Base-by-base conservation (phyloP, 495 filamentous ascomycete genomes). In the Penicillium robsamsonii region DNA sequence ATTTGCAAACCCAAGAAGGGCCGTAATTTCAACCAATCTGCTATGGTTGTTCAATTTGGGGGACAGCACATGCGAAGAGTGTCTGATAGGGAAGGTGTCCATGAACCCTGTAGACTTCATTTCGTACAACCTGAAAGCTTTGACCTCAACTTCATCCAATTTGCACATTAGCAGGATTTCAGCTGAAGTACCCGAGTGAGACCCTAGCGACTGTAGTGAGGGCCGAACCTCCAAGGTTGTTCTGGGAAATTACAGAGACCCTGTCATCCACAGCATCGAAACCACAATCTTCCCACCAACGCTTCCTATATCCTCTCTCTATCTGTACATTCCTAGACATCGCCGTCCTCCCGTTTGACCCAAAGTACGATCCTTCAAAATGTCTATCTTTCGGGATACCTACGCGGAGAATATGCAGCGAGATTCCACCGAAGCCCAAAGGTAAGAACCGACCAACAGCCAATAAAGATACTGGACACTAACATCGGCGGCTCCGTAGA, bases 321-420 rank as follows among this genome's bases (percentile, higher is more conserved):
- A 4, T 35, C 7, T 40, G 31, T 15, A n/a, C 33, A 12, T 9
- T 35, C 27, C 12, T 15, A 46, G 27, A 9, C 47, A 27, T 4
- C 31, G 5, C 8, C 20, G 12, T 24, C 12, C 18, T 1, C 12
- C 13, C 7, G 18, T 15, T 29, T 27, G 13, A 27, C 8, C 11
- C 22, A 29, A 7, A 27, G 13, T 29, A 17, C n/a, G 5, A 15
- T 17, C 2, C 7, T 8, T 3, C 48, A 41, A 51, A 12, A 51
- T 51, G 35, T 2, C 48, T 11, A n/a, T 17, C 5, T 6, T 38
- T 11, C 13, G n/a, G n/a, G 50, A 53, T 53, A 22, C 50, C 33
- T 53, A 53, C 50, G 40, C 50, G 38, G 50, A 53, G 40, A 53
- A 53, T 53, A 53, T 53, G 40, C 38, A 27, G 15, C 50, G 50